Evolutionary conservation across 805 yeast genomes (phyloP).

Genomic region (Schwanniomyces polymorphus): DNA sequence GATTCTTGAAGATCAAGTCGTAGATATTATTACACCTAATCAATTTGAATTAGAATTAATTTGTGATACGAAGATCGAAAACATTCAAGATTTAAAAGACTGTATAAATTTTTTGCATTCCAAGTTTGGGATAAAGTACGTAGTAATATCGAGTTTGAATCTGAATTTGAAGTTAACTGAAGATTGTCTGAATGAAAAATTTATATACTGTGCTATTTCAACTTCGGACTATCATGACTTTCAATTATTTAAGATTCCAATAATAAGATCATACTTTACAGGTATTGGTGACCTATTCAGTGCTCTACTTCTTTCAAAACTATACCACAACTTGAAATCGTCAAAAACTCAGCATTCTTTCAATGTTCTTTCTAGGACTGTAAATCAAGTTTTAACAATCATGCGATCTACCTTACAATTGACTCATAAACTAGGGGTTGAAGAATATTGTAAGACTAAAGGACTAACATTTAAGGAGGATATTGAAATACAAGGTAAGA

Average conservation of each 20-base stretch:
- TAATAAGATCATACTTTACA: conserved; percentile 79
- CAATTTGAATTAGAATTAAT: conserved; percentile 84
- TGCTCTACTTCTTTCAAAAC: conserved; percentile 69
- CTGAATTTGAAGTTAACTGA: conserved; percentile 4
- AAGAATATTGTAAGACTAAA: conserved; percentile 28
- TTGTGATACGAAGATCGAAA: conserved; percentile 48
- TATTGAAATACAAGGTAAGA: conserved; percentile 37
- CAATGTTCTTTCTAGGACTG: conserved; percentile 31
- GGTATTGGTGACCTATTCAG: conserved; percentile 95
- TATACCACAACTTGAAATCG: conserved; percentile 25
- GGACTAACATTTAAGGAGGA: conserved; percentile 1
- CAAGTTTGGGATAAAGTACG: conserved; percentile 50
- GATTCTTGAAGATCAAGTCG: conserved; percentile 55
- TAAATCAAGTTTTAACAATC: conserved; percentile 55
- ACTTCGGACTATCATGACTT: conserved; percentile 11
- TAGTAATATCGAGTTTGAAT: conserved; percentile 65
- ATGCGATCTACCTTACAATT: conserved; percentile 52
- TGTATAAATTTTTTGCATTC: conserved; percentile 54
- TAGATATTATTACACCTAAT: conserved; percentile 85
- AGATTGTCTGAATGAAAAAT: conserved; percentile 6
- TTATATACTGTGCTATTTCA: conserved; percentile 28
- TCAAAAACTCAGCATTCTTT: background rate
- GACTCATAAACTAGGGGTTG: conserved; percentile 43
- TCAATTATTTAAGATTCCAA: conserved; percentile 51
- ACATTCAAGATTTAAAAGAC: conserved; percentile 32